Evolutionary conservation across 345 rosid species (phyloP).

Genomic region (Eucalyptus guilfoylei): DNA sequence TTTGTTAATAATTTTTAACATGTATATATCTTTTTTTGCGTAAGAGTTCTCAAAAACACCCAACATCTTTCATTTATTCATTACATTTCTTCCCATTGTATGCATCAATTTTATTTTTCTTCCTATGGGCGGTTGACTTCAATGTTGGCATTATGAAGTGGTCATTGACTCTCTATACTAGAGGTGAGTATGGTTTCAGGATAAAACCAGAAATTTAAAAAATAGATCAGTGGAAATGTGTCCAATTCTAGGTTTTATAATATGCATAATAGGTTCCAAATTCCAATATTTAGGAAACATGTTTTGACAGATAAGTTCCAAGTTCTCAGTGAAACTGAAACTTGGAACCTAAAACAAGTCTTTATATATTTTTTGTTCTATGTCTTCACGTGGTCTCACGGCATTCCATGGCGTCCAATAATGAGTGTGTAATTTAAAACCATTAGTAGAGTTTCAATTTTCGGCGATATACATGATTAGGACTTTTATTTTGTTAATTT

Average conservation of each 20-base stretch:
- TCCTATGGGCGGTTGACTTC: no score
- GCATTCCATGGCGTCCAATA: fast-evolving
- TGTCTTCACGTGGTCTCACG: fast-evolving
- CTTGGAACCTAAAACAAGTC: no score
- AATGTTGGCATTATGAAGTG: no score
- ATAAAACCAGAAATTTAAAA: no score
- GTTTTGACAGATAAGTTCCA: fast-evolving
- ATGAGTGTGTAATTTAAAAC: no score
- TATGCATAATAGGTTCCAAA: no score
- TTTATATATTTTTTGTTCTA: fast-evolving
- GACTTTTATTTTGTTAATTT: no score
- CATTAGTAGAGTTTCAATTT: no score
- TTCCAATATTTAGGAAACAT: no score
- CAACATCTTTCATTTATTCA: not conserved
- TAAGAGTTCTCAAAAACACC: not conserved
- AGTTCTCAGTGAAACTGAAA: fast-evolving
- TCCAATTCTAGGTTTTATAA: no score
- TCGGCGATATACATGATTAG: fast-evolving
- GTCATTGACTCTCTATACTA: no score
- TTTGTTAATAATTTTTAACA: not conserved
- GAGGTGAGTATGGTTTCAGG: fast-evolving
- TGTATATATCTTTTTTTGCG: fast-evolving
- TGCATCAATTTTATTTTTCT: not conserved
- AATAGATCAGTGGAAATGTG: fast-evolving
- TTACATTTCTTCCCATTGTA: not conserved